These are phyloP conservation scores for Colletotrichum orbiculare DNA, from an alignment of 2,329 filamentous ascomycete genomes.

Conservation along the genomic window DNA sequence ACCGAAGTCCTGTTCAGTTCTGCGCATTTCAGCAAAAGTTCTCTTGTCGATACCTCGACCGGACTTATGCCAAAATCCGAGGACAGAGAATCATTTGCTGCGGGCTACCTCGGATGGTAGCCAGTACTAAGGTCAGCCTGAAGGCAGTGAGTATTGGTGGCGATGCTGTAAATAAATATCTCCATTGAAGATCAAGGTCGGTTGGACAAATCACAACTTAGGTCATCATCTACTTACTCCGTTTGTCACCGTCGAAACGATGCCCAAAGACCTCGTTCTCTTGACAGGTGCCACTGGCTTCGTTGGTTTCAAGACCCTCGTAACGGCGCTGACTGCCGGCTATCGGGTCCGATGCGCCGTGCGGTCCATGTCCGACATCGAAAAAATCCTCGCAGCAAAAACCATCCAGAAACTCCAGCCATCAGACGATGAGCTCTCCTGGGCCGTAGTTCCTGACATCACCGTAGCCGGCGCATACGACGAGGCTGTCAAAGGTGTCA, in stretches of 20 bases:
- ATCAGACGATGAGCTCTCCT: slow-evolving; percentile 37
- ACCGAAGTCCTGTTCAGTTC: too few species aligned
- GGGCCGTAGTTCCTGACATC: slow-evolving; percentile 50
- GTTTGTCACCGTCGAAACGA: not conserved
- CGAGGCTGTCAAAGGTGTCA: slow-evolving; percentile 51
- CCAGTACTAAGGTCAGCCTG: too few species aligned
- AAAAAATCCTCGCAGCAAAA: slow-evolving; percentile 15
- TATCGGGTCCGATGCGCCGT: slow-evolving; percentile 45
- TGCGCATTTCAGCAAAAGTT: too few species aligned
- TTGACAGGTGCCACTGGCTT: slow-evolving; percentile 47
- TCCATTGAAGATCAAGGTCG: too few species aligned
- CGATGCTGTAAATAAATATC: too few species aligned
- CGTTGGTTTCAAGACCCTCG: slow-evolving; percentile 44
- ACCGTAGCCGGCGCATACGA: slow-evolving; percentile 50
- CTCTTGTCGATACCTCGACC: too few species aligned
- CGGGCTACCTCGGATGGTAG: too few species aligned
- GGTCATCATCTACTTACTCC: too few species aligned
- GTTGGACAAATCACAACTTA: too few species aligned
- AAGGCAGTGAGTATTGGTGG: too few species aligned
- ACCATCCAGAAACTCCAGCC: slow-evolving; percentile 34
- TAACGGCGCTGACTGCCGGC: slow-evolving; percentile 40
- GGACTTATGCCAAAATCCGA: too few species aligned
- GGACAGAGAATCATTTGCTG: too few species aligned
- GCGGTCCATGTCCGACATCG: slow-evolving; percentile 38
- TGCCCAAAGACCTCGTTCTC: slow-evolving; percentile 15